Evolutionary conservation across 2,329 filamentous ascomycete species (phyloP), one percentile per base, ranked within the genome.

Genomic region (Orbilia quercus): DNA sequence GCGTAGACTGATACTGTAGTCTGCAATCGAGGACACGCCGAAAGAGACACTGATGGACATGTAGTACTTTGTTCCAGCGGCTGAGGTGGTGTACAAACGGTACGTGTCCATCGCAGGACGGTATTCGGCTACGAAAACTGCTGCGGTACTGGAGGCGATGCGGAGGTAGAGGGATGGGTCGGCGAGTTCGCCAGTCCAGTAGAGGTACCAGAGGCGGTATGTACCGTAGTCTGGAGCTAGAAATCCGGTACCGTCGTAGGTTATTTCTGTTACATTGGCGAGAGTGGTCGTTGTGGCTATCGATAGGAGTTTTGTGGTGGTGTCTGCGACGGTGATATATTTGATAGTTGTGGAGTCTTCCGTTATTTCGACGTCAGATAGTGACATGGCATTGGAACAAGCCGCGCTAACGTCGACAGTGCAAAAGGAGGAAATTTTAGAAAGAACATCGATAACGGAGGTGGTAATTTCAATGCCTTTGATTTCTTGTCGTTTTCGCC

Each of bases 141-240:
- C 28, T n/a, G 50, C 58, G 18, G 47, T 50, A 11, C 22, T 53
- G 12, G 57, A 51, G 7, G 34, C 22, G 16, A 44, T 16, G 16
- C 44, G 44, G 14, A 71, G 66, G 36, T 58, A 58, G 5, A 71
- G 51, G 2, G 58, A 28, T 2, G 66, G 42, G n/a, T 55, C 57
- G 11, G 54, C 22, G 12, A 45, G 9, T 16, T 63, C 31, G 31
- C 20, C 44, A 7, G 44, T 36, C 66, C 66, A 64, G 14, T 58
- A 71, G 18, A 71, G 36, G 16, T 58, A 59, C 66, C 66, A 71
- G n/a, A 42, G 34, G 2, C 25, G 51, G 51, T 71, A 71, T 7
- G 36, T 53, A 20, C 66, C 58, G 1, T 57, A 51, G 34, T 71
- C 66, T 11, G 36, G 36, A 1, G 40, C 12, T 7, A 71, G 22